These are phyloP conservation scores for Gossypium mustelinum DNA, from an alignment of 345 rosid species.

Conservation along the genomic window DNA sequence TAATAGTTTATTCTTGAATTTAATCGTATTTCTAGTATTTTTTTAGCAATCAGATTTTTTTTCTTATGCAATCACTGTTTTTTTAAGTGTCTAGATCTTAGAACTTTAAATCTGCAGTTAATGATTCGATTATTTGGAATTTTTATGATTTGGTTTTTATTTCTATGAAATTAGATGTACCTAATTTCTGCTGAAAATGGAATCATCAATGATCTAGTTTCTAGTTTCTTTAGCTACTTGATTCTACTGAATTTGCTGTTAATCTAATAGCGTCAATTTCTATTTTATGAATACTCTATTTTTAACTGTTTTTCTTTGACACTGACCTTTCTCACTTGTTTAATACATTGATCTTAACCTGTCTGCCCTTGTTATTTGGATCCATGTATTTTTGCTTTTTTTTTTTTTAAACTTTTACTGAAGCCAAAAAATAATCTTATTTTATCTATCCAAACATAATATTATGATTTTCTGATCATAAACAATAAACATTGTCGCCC, in stretches of 20 bases:
- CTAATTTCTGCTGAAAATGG: background rate
- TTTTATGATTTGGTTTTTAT: background rate
- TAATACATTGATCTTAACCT: background rate
- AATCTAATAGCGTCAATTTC: background rate
- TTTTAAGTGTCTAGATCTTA: constrained; percentile 8
- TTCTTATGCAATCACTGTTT: background rate
- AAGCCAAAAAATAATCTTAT: background rate
- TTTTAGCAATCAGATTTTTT: too few species aligned
- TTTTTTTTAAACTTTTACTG: background rate
- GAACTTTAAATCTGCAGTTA: background rate
- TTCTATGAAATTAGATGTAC: background rate
- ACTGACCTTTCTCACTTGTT: background rate
- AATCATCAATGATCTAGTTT: constrained; percentile 1
- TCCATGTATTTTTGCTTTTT: background rate
- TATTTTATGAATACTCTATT: background rate
- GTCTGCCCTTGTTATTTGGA: background rate
- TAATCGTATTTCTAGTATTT: too few species aligned
- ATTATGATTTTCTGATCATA: background rate
- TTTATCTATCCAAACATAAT: background rate
- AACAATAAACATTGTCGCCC: background rate
- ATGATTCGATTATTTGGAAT: background rate
- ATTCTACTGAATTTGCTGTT: background rate
- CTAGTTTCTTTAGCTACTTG: background rate
- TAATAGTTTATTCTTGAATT: background rate
- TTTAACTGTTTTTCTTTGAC: background rate